Percentiles rank a stretch among this genome's conserved stretches.
phyloP scores from a whole-genome alignment of 176 grass and related monocot genomes.

The Stipa capillata region DNA sequence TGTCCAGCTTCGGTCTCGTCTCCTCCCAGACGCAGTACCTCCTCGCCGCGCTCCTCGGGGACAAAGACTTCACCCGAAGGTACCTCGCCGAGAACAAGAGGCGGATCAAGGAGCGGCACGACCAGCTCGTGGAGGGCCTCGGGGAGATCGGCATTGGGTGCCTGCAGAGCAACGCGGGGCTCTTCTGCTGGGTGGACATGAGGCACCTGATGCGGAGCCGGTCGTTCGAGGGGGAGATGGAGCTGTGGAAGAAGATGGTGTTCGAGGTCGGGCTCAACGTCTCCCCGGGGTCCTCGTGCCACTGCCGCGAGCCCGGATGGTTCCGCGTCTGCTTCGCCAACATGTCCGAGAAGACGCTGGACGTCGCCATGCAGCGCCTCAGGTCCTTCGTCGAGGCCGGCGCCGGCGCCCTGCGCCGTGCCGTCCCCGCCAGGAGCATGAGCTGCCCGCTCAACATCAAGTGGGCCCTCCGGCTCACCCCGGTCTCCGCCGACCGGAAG shows the following conservation, averaged over 20 bases:
- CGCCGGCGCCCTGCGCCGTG: not conserved
- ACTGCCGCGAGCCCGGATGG: slow-evolving; percentile 91
- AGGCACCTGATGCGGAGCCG: slow-evolving; percentile 29
- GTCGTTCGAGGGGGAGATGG: slow-evolving; percentile 67
- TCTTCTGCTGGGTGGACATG: slow-evolving; percentile 95
- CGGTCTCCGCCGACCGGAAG: slow-evolving; percentile 33
- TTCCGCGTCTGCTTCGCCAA: slow-evolving; percentile 97
- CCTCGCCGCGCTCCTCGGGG: slow-evolving; percentile 48
- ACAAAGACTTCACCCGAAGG: slow-evolving; percentile 43
- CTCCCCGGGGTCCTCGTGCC: slow-evolving; percentile 79
- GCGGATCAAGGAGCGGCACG: slow-evolving; percentile 51
- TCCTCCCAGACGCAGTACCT: slow-evolving; percentile 94
- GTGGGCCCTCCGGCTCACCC: slow-evolving; percentile 36
- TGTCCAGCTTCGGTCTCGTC: slow-evolving; percentile 94
- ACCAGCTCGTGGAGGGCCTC: slow-evolving; percentile 49
- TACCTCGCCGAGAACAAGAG: slow-evolving; percentile 66
- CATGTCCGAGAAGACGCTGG: slow-evolving; percentile 71
- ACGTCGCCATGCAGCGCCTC: slow-evolving; percentile 55
- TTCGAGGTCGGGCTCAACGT: slow-evolving; percentile 77
- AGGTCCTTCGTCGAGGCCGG: slow-evolving; percentile 35
- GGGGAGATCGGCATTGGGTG: slow-evolving; percentile 32
- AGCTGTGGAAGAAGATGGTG: slow-evolving; percentile 90
- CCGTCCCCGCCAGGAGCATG: slow-evolving; percentile 15
- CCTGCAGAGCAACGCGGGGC: slow-evolving; percentile 63
- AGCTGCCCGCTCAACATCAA: slow-evolving; percentile 32